Conservation (phyloP, 306 rosid genomes). For the Lupinus albus region DNA sequence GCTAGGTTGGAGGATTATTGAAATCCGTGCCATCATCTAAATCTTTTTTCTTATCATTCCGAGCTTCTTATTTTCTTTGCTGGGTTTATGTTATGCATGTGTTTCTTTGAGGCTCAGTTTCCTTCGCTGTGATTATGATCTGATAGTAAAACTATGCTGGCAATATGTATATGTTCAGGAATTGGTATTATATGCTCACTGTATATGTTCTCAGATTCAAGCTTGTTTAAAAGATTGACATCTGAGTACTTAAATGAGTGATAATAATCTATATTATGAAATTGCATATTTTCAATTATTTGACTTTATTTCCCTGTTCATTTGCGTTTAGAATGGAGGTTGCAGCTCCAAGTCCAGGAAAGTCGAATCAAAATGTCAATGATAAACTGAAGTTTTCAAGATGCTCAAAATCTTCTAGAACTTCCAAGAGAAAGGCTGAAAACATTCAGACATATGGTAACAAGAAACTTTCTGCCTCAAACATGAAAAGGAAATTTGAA, state of each 20-base stretch:
- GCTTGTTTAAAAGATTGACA: constrained; percentile 5
- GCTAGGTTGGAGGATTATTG: background rate
- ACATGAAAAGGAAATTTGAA: constrained; percentile 38
- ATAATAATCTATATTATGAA: constrained; percentile 6
- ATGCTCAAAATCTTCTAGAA: constrained; percentile 31
- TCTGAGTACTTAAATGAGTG: constrained; percentile 20
- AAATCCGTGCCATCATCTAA: background rate
- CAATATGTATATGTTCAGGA: background rate
- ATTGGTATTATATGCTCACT: background rate
- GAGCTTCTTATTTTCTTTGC: background rate
- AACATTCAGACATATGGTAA: constrained; percentile 19
- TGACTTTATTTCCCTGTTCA: constrained; percentile 2
- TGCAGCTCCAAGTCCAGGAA: constrained; percentile 35
- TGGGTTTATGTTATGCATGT: background rate
- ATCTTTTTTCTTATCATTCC: background rate
- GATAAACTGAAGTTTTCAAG: constrained; percentile 30
- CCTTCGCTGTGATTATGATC: constrained; percentile 11
- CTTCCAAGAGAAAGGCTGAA: constrained; percentile 37
- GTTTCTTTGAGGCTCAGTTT: constrained; percentile 19
- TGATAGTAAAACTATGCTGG: background rate
- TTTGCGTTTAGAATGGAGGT: constrained; percentile 57
- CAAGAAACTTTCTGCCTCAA: constrained; percentile 27
- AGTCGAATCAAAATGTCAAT: constrained; percentile 22
- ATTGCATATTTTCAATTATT: constrained; percentile 21
- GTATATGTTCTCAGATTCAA: constrained; percentile 1